Evolutionary conservation across 2,329 filamentous ascomycete genomes (phyloP).

Genomic region (Aspergillus tamarii): DNA sequence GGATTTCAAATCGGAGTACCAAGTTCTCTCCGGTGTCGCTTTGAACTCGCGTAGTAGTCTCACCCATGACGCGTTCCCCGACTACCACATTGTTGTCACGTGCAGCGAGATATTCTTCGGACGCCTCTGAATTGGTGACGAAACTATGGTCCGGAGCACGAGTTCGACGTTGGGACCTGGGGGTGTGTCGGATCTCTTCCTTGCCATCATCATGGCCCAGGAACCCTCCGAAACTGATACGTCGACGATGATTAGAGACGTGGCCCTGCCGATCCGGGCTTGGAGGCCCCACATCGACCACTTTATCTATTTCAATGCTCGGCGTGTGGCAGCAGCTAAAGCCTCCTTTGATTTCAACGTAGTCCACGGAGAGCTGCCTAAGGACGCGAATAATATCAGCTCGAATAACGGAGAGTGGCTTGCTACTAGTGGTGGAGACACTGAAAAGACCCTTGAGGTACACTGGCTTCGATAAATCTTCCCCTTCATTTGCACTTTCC

Average conservation of each 20-base stretch:
- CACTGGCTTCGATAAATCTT: constrained; percentile 83
- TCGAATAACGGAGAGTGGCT: constrained; percentile 82
- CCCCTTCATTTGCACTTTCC: constrained; percentile 59
- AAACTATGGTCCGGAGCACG: constrained; percentile 69
- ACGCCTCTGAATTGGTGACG: constrained; percentile 81
- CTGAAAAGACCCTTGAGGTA: constrained; percentile 97
- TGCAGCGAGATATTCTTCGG: constrained; percentile 69
- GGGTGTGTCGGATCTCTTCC: constrained; percentile 59
- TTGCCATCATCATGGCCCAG: constrained; percentile 68
- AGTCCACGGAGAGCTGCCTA: constrained; percentile 85
- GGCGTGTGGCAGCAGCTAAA: constrained; percentile 88
- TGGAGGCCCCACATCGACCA: constrained; percentile 62
- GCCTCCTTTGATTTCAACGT: constrained; percentile 87
- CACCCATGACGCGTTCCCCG: constrained; percentile 69
- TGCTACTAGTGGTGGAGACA: constrained; percentile 93
- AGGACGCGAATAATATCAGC: constrained; percentile 89
- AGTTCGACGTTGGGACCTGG: constrained; percentile 47
- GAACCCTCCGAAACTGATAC: constrained; percentile 82
- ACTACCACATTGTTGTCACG: constrained; percentile 51
- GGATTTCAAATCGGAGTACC: constrained; percentile 88
- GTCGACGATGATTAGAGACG: constrained; percentile 66
- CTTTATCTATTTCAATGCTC: constrained; percentile 82
- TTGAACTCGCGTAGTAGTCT: constrained; percentile 90
- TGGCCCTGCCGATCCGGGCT: constrained; percentile 58
- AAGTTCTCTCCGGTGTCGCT: constrained; percentile 84